Percentiles rank a stretch among this genome's conserved stretches.
Evolutionary conservation across 257 asterid species (phyloP).

Genomic region (Nicotiana benthamiana): DNA sequence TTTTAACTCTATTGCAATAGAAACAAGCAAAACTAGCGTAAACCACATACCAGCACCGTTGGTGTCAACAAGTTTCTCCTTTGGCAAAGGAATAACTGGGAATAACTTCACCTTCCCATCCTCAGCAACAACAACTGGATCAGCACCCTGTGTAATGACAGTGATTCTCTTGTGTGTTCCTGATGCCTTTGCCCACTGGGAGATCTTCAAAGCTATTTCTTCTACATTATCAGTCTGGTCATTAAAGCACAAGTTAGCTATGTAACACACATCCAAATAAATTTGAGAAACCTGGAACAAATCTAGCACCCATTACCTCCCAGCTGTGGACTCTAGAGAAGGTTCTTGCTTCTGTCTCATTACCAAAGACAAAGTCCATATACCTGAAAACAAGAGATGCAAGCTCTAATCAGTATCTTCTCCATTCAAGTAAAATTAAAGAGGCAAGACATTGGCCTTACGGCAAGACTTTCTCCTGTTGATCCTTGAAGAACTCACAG

Average conservation of each 20-base stretch:
- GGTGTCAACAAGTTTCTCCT: slow-evolving; percentile 95
- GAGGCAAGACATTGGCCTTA: slow-evolving; percentile 28
- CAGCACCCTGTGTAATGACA: slow-evolving; percentile 89
- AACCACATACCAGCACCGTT: slow-evolving; percentile 52
- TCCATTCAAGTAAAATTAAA: not conserved
- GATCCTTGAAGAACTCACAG: slow-evolving; percentile 91
- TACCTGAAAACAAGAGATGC: slow-evolving; percentile 43
- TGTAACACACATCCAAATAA: not conserved
- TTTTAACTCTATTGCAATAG: not conserved
- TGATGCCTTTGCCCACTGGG: slow-evolving; percentile 88
- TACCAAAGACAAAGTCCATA: slow-evolving; percentile 75
- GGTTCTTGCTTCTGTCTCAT: slow-evolving; percentile 90
- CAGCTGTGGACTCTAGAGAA: slow-evolving; percentile 93
- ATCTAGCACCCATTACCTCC: slow-evolving; percentile 56
- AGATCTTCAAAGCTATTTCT: slow-evolving; percentile 85
- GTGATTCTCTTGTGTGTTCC: slow-evolving; percentile 77
- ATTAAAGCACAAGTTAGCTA: slow-evolving; percentile 12
- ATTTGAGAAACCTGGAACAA: not conserved
- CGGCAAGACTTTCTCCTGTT: slow-evolving; percentile 67
- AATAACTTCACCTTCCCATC: slow-evolving; percentile 80
- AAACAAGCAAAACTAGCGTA: not conserved
- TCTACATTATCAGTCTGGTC: slow-evolving; percentile 81
- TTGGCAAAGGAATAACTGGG: slow-evolving; percentile 67
- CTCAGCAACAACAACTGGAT: slow-evolving; percentile 88
- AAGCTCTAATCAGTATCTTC: slow-evolving; percentile 10